Base-by-base conservation (phyloP, 306 rosid genomes). In the Quercus dentata region DNA sequence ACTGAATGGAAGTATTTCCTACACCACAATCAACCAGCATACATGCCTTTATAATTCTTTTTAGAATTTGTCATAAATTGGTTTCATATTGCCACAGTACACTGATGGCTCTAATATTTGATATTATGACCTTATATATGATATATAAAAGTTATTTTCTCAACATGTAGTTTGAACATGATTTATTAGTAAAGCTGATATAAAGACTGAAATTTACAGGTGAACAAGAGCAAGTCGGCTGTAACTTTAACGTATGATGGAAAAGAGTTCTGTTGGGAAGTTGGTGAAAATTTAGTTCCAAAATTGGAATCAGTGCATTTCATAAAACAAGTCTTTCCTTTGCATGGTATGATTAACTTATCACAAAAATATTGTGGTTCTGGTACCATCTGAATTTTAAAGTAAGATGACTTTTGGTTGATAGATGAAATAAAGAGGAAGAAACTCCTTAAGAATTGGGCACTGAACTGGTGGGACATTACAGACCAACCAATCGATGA, bases 401-500 rank as follows among this genome's bases (percentile, higher is more conserved):
- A 71, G 78, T 80, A 78, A 86, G 68, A 74, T 81, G 75, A 68
- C 13, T 69, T 86, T 74, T 85, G 81, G 62, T 78, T 83, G 77
- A 80, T 80, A 95, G 99, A 93, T 90, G 99, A 95, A 84, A 85
- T 64, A 74, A 86, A 65, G 84, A 88, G 99, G 83, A 92, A 93
- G 87, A 88, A 85, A 73, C 99, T 95, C 74, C 93, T 95, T 49
- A 83, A 78, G 35, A 88, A 63, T 78, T 95, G 99, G 99, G 98
- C 99, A 63, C 80, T 90, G 67, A 82, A 86, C 28, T 95, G 98
- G 98, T 92, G 93, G 94, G 89, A 89, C 89, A 71, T 93, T 67
- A 93, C 97, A 11, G 81, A 27, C 76, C 99, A 93, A 83, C 99
- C 99, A 6, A 85, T 95, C 0, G 94, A 95, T 71, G 99, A 95